Base-by-base conservation (phyloP, 164 flowering plant species). In the Stephania japonica region DNA sequence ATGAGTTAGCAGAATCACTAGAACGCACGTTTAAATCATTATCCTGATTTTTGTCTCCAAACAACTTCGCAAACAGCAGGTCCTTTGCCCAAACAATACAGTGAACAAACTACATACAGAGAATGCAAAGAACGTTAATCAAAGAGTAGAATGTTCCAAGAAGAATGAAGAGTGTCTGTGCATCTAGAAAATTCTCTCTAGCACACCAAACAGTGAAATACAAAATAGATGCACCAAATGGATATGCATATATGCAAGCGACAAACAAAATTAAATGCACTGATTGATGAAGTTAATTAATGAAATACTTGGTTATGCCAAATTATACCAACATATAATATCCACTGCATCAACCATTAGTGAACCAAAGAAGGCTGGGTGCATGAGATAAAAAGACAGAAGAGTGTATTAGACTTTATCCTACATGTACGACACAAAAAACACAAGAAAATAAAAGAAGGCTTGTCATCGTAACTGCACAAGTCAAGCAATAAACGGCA, bases 1-100 rank as follows among this genome's bases (percentile, higher is more conserved):
- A 89, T 77, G 97, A 85, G 80, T 83, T 83, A 72, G 86, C 77
- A 80, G 85, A 82, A 82, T 88, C 90, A 80, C 75, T 74, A 4
- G 99, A 86, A 44, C 87, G 97, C 64, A 89, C 97, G 86, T 96
- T 93, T 14, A 96, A 79, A 85, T 96, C 99, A 85, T 96, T 93
- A 6, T 85, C 99, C 77, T 89, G 97, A 81, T 89, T 90, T 80
- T 83, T 96, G 80, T 93, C 98, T 56, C 99, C 98, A 82, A 93
- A 91, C 66, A 96, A 81, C 82, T 93, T 93, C 4, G 97, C 87
- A 85, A 93, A 96, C 64, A 96, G 97, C n/a, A 96, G 84, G 70
- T 96, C 99, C 83, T 96, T 96, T 21, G 97, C 97, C 99, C 99
- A 96, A 38, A 91, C 99, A 81, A 93, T 88, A 80, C 98, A 96